Percentiles rank a stretch among this genome's conserved stretches.
Conservation (phyloP, 768 basidiomycete species). For the Mrakia gelida region DNA sequence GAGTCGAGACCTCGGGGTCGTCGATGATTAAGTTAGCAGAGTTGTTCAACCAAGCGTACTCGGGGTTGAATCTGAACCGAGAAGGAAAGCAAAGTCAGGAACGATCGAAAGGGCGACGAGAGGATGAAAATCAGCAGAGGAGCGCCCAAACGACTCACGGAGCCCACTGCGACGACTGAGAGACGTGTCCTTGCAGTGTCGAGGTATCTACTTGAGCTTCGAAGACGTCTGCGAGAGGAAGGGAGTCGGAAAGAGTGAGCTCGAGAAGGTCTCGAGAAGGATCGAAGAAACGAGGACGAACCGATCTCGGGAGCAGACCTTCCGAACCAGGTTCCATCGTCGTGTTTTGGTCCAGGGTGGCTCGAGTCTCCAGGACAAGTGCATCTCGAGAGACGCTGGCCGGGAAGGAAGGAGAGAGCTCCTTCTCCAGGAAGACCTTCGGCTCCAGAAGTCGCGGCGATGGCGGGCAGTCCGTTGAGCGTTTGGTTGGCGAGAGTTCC, state of each 20-base stretch:
- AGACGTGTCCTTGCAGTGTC: conserved; percentile 8
- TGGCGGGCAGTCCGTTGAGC: not conserved
- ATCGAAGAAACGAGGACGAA: not conserved
- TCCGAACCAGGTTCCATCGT: conserved; percentile 45
- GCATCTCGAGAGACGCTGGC: conserved; percentile 58
- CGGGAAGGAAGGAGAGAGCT: conserved; percentile 37
- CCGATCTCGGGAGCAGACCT: conserved; percentile 70
- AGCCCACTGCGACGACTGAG: conserved; percentile 14
- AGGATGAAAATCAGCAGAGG: not conserved
- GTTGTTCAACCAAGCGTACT: conserved; percentile 19
- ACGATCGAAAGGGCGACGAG: too few species aligned
- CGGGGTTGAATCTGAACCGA: conserved; percentile 4
- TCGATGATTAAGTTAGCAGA: conserved; percentile 9
- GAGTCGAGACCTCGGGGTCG: not conserved
- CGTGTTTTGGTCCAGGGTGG: conserved; percentile 52
- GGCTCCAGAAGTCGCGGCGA: conserved; percentile 7
- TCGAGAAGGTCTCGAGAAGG: not conserved
- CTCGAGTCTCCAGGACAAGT: conserved; percentile 49
- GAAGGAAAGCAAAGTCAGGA: too few species aligned
- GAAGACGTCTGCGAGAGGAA: conserved; percentile 64
- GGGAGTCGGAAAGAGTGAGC: not conserved
- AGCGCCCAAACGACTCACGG: not conserved
- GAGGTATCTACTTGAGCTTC: conserved; percentile 60
- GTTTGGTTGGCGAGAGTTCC: conserved; percentile 29
- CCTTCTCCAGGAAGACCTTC: conserved; percentile 14